These are phyloP conservation scores for Rhodotorula sp. DNA, from an alignment of 1,284 basidiomycete species.

Conservation along the genomic window DNA sequence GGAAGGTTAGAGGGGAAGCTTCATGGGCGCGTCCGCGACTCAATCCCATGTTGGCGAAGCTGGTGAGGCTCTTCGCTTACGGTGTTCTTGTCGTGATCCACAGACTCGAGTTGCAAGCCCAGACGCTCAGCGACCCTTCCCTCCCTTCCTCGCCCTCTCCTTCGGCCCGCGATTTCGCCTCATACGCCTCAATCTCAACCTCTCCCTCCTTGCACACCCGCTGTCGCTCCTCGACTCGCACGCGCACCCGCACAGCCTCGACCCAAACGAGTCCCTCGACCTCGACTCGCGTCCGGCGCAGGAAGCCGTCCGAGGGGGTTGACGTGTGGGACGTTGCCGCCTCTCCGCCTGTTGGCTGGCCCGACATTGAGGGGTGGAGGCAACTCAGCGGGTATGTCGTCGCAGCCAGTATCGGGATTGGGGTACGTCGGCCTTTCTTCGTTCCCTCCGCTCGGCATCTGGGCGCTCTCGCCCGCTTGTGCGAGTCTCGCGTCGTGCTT, in stretches of 20 bases:
- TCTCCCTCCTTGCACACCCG: not conserved
- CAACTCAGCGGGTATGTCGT: slow-evolving; percentile 29
- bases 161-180: not conserved
- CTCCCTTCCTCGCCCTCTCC: slow-evolving; percentile 7
- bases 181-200: not conserved
- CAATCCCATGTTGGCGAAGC: not conserved
- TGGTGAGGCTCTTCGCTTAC: not conserved
- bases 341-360: not conserved
- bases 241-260: not conserved
- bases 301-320: not conserved
- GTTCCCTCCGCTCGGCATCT: not conserved
- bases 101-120: slow-evolving; percentile 15
- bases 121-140: not conserved
- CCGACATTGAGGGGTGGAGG: slow-evolving; percentile 19
- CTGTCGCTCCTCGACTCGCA: not conserved
- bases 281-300: not conserved
- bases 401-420: slow-evolving; percentile 33
- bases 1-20: slow-evolving; percentile 1
- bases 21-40: not conserved
- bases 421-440: slow-evolving; percentile 8
- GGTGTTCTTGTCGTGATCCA: not conserved
- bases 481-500: too few species aligned
- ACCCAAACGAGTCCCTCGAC: not conserved
- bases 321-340: slow-evolving; percentile 1
- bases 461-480: too few species aligned